Evolutionary conservation across 2,329 filamentous ascomycete genomes (phyloP).

Genomic region (Xylaria hypoxylon): DNA sequence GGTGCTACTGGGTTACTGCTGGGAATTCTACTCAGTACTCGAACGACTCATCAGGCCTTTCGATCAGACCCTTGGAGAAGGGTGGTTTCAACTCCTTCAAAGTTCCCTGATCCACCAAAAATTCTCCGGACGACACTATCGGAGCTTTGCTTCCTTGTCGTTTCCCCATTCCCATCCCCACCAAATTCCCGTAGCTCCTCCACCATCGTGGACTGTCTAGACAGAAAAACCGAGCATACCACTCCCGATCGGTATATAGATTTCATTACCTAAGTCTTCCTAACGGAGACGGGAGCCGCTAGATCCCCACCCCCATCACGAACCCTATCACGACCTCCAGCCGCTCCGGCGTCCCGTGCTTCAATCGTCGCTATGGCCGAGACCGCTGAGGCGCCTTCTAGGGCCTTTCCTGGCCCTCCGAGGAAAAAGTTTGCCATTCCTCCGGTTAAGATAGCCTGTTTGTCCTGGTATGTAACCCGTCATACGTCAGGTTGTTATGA

Average conservation of each 20-base stretch:
- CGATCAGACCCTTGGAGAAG: conserved; percentile 2
- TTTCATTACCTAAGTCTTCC: conserved; percentile 29
- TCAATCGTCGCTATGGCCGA: conserved; percentile 42
- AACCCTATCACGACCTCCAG: conserved; percentile 24
- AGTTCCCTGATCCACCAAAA: conserved; percentile 24
- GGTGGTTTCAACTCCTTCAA: conserved; percentile 20
- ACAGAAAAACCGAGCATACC: conserved; percentile 7
- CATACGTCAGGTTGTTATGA: conserved; percentile 28
- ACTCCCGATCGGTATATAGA: conserved; percentile 22
- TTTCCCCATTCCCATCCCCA: conserved; percentile 36
- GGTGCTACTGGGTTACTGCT: conserved; percentile 15
- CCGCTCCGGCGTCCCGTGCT: conserved; percentile 26
- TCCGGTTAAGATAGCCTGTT: conserved; percentile 63
- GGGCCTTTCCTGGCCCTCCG: conserved; percentile 38
- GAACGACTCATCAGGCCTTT: conserved; percentile 24
- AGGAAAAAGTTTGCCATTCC: conserved; percentile 59
- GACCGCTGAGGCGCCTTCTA: conserved; percentile 40
- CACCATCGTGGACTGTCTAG: conserved; percentile 6
- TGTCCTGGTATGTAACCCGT: conserved; percentile 58
- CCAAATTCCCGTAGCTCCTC: conserved; percentile 29
- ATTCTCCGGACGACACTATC: conserved; percentile 27
- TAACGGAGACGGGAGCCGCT: conserved; percentile 31
- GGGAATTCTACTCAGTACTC: conserved; percentile 18
- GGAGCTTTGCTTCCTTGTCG: conserved; percentile 25
- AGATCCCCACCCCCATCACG: conserved; percentile 32